A percentile compares a stretch with the other conserved stretches of the same genome.
These are phyloP conservation scores for Candida pini DNA, from an alignment of 805 yeast species.

Conservation along the genomic window DNA sequence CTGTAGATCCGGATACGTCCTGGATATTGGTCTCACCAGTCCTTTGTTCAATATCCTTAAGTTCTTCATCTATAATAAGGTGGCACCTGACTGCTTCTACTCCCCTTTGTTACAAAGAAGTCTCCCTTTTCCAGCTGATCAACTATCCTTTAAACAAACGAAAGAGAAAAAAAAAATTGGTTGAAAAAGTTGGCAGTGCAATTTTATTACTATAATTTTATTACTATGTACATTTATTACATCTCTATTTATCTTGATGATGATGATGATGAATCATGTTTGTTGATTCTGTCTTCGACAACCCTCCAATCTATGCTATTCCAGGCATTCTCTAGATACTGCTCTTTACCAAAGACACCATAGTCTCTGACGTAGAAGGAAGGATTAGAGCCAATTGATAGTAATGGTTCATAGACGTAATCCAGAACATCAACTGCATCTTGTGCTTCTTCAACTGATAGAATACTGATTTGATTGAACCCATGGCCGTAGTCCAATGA, in stretches of 20 bases:
- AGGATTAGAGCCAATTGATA: constrained; percentile 70
- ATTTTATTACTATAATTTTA: too few species aligned
- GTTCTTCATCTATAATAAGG: too few species aligned
- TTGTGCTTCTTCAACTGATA: constrained; percentile 35
- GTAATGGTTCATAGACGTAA: constrained; percentile 45
- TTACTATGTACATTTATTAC: too few species aligned
- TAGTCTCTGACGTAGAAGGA: constrained; percentile 67
- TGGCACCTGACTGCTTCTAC: too few species aligned
- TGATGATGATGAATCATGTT: neutral
- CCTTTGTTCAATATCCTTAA: constrained; percentile 45
- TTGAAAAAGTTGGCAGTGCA: too few species aligned
- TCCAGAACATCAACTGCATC: constrained; percentile 37
- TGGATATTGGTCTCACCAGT: constrained; percentile 42
- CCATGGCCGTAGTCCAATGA: constrained; percentile 7
- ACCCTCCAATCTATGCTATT: constrained; percentile 81
- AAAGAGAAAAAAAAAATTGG: too few species aligned
- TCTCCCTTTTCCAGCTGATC: too few species aligned
- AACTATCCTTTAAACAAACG: too few species aligned
- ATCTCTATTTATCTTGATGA: too few species aligned
- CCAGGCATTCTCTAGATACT: constrained; percentile 71
- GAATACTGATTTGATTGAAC: constrained; percentile 18
- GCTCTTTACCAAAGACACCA: constrained; percentile 71
- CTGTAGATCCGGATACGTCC: constrained; percentile 61
- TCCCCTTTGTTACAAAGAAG: too few species aligned
- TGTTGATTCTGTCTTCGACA: constrained; percentile 40